Base-by-base conservation (phyloP, 2,329 filamentous ascomycete species). In the Diaporthe citriasiana region DNA sequence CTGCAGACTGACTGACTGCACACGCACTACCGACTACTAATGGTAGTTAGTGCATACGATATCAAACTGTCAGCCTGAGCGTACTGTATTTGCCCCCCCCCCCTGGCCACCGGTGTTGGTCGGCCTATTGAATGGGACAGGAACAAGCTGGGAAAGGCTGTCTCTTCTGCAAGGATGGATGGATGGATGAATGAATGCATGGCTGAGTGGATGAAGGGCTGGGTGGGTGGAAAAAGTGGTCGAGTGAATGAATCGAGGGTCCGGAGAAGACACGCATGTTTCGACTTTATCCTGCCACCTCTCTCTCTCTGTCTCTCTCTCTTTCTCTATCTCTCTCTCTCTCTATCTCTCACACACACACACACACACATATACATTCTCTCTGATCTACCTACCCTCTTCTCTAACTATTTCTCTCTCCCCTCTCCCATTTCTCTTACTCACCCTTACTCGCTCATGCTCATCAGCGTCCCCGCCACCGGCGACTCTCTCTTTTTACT, bases 221-320 rank as follows among this genome's bases (percentile, higher is more conserved):
- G 8, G 17, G n/a, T 15, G n/a, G 57, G 38, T 40, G 57, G n/a
- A 25, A 13, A n/a, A 60, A 13, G 22, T 15, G 35, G 5, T 27
- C 3, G 59, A 47, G 12, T 47, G 60, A 65, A 47, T 47, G 59
- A 65, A 65, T 65, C 60, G 42, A 65, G 27, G 60, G 12, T 13
- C 60, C 27, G 25, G 27, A 65, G 60, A 66, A 50, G 42, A 66
- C 30, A 51, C 60, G 42, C 27, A 25, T 66, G 42, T 66, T 66
- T 66, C 42, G 60, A 66, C 63, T 40, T 51, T 51, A 66, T 51
- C 33, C 63, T 66, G 63, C 63, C 45, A 66, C 63, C 12, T 25
- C 27, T 25, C 5, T 19, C 40, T 30, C 27, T 45, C 19, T 30
- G 6, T 33, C 51, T 15, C 22, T 9, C 6, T 27, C n/a, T 53